Conservation (phyloP, 176 grass and related monocot genomes). For the Miscanthus lutarioriparius region DNA sequence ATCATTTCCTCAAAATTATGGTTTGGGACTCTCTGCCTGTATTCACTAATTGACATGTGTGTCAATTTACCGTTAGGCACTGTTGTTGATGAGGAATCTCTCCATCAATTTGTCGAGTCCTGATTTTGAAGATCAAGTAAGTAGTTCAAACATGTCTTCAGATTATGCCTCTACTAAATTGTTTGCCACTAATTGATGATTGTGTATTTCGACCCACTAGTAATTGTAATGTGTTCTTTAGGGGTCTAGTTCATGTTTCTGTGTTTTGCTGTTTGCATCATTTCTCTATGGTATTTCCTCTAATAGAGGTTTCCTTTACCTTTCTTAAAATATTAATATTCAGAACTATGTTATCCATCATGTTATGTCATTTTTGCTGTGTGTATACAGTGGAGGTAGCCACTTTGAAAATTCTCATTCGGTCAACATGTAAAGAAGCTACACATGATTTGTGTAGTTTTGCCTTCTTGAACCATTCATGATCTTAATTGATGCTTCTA, state of each 20-base stretch:
- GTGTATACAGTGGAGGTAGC: slow-evolving; percentile 14
- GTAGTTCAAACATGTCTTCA: slow-evolving; percentile 34
- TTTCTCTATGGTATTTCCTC: neutral
- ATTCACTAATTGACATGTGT: slow-evolving; percentile 15
- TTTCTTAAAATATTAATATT: slow-evolving; percentile 7
- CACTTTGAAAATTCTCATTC: neutral
- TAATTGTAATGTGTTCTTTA: slow-evolving; percentile 19
- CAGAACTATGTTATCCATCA: neutral
- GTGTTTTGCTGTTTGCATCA: slow-evolving; percentile 2
- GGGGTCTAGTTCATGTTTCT: slow-evolving; percentile 2
- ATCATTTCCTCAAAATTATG: neutral
- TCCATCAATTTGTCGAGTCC: slow-evolving; percentile 96
- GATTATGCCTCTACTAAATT: slow-evolving; percentile 24
- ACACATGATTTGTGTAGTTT: slow-evolving; percentile 11
- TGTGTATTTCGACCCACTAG: neutral
- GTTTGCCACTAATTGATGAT: neutral
- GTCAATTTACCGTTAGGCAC: slow-evolving; percentile 54
- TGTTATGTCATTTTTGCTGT: neutral
- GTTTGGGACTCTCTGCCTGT: slow-evolving; percentile 25
- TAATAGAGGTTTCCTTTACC: neutral
- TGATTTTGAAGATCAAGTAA: slow-evolving; percentile 98
- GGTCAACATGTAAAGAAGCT: slow-evolving; percentile 23
- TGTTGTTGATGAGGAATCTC: slow-evolving; percentile 95
- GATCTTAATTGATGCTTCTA: slow-evolving; percentile 36
- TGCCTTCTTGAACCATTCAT: slow-evolving; percentile 2